A percentile compares a stretch with the other conserved stretches of the same genome.
Conservation (phyloP, 2,329 filamentous ascomycete species). For the Colletotrichum costaricense region DNA sequence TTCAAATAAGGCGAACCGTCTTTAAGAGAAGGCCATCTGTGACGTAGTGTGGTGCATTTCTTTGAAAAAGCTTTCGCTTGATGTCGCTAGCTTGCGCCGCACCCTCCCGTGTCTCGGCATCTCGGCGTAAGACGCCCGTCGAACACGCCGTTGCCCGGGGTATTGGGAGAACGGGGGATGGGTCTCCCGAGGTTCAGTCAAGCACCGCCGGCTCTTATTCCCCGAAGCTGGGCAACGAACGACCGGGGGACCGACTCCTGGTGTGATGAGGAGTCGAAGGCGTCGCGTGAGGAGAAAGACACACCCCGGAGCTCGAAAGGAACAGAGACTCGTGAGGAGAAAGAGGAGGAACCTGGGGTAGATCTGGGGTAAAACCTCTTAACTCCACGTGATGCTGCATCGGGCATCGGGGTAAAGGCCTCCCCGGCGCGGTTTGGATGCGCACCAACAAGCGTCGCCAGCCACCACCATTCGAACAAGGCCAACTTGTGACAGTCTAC, state of each 20-base stretch:
- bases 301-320: no score
- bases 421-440: neutral
- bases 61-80: neutral
- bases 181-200: neutral
- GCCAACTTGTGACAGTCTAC: neutral
- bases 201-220: neutral
- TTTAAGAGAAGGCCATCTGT: neutral
- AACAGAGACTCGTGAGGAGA: neutral
- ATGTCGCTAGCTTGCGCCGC: neutral
- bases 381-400: neutral
- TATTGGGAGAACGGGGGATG: neutral
- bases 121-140: neutral
- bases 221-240: neutral
- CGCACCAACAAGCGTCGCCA: neutral
- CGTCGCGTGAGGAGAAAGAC: no score
- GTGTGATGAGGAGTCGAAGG: neutral
- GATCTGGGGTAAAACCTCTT: neutral
- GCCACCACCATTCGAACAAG: neutral
- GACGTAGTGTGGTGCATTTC: neutral
- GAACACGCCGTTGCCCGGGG: slow-evolving; percentile 8
- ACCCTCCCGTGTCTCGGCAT: neutral
- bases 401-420: neutral
- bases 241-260: neutral
- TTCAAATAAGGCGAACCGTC: neutral
- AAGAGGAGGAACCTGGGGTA: neutral